A percentile compares a stretch with the other conserved stretches of the same genome.
Evolutionary conservation across 2,329 filamentous ascomycete species (phyloP).

Genomic region (Paraphaeosphaeria sporulosa): DNA sequence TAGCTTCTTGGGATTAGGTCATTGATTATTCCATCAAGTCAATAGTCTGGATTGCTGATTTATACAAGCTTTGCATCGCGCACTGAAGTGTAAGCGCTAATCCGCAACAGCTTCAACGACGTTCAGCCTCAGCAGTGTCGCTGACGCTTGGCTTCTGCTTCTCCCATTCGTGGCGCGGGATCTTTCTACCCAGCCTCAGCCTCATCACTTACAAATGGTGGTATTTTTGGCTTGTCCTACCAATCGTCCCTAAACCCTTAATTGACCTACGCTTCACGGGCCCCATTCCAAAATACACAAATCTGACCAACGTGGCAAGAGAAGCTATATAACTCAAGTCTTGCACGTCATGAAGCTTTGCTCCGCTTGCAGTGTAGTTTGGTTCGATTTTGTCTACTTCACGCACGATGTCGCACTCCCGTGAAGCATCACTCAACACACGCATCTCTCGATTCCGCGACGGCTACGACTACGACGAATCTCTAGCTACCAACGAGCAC

Average conservation of each 20-base stretch:
- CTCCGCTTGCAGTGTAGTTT: too few relatives aligned
- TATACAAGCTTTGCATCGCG: too few relatives aligned
- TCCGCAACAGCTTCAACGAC: background rate
- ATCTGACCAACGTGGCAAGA: background rate
- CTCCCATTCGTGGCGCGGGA: background rate
- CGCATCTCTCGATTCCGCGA: conserved; percentile 14
- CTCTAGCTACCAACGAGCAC: background rate
- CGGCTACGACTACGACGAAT: conserved; percentile 8
- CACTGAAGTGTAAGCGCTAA: background rate
- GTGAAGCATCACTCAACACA: conserved; percentile 10
- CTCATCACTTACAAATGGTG: conserved; percentile 1
- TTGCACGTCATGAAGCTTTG: background rate
- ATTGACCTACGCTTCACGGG: background rate
- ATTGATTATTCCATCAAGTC: too few relatives aligned
- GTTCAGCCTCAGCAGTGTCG: conserved; percentile 1
- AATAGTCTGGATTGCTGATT: too few relatives aligned
- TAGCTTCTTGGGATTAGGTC: too few relatives aligned
- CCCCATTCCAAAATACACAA: background rate
- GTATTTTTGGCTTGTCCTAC: conserved; percentile 4
- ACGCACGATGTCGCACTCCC: background rate
- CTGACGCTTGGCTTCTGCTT: conserved; percentile 6
- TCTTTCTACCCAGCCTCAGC: background rate
- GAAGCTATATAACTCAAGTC: background rate
- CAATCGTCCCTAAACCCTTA: background rate
- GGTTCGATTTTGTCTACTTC: background rate